phyloP scores from a whole-genome alignment of 2,329 filamentous ascomycete species.

The Pyrenophora tritici-repentis region DNA sequence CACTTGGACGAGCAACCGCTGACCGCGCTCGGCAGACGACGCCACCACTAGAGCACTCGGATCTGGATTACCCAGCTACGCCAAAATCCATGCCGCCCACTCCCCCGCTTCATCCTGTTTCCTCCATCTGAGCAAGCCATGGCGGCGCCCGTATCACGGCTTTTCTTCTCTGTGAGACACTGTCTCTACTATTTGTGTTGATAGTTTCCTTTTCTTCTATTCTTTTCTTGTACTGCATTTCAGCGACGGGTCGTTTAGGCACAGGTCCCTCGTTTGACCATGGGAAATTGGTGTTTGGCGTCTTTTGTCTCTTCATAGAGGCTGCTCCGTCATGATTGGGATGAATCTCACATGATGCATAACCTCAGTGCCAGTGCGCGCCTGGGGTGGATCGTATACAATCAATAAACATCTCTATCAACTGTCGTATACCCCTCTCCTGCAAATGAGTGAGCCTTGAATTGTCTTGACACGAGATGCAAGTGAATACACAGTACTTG shows the following conservation, averaged over 20 bases:
- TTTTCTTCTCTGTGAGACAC: slow-evolving; percentile 20
- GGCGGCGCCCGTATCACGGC: slow-evolving; percentile 6
- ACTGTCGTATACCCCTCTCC: not conserved
- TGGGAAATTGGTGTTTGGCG: slow-evolving; percentile 35
- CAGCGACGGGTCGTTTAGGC: slow-evolving; percentile 40
- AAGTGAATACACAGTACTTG: not conserved
- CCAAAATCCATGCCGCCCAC: slow-evolving; percentile 75
- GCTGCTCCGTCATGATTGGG: slow-evolving; percentile 7
- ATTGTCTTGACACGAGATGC: slow-evolving; percentile 1
- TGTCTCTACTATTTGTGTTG: slow-evolving; percentile 33
- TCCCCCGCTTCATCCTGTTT: slow-evolving; percentile 56
- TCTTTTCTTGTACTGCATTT: slow-evolving; percentile 44
- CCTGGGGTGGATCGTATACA: slow-evolving; percentile 27
- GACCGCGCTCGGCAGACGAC: slow-evolving; percentile 61
- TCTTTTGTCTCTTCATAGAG: slow-evolving; percentile 15
- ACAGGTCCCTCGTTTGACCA: slow-evolving; percentile 42
- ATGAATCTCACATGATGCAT: slow-evolving; percentile 13
- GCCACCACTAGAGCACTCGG: slow-evolving; percentile 72
- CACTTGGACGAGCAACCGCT: slow-evolving; percentile 42
- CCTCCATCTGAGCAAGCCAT: slow-evolving; percentile 25
- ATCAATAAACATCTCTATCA: slow-evolving; percentile 26
- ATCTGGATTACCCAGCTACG: slow-evolving; percentile 62
- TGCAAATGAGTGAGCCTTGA: not conserved
- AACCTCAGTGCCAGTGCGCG: slow-evolving; percentile 37
- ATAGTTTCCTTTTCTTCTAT: slow-evolving; percentile 5